phyloP scores from a whole-genome alignment of 768 basidiomycete genomes.

The Lyophyllum atratum region DNA sequence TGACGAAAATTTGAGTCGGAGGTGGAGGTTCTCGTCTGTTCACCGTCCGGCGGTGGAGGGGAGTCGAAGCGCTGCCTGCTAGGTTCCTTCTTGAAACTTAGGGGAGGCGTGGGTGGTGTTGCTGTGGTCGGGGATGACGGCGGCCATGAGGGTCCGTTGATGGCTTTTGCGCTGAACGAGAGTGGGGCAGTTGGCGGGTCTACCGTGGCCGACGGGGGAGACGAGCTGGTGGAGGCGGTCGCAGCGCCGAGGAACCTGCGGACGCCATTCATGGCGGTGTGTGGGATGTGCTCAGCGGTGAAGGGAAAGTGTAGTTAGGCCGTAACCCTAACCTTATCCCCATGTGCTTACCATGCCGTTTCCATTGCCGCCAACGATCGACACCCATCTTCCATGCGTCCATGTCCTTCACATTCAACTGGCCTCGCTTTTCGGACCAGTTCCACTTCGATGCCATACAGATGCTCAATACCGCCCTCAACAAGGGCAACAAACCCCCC shows the following conservation, averaged over 20 bases:
- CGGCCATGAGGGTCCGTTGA: constrained; percentile 45
- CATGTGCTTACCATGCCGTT: constrained; percentile 5
- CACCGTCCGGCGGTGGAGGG: constrained; percentile 23
- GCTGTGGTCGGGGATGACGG: constrained; percentile 39
- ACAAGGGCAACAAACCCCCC: constrained; percentile 96
- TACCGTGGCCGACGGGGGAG: constrained; percentile 23
- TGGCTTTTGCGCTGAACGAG: constrained; percentile 23
- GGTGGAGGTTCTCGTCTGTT: constrained; percentile 17
- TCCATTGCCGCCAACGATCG: neutral
- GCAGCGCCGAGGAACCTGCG: constrained; percentile 61
- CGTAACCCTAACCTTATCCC: constrained; percentile 23
- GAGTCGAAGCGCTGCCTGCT: constrained; percentile 27
- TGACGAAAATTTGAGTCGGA: constrained; percentile 26
- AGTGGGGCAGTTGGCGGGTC: constrained; percentile 21
- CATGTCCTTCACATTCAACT: constrained; percentile 93
- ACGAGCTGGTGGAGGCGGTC: constrained; percentile 23
- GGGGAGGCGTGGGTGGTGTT: constrained; percentile 38
- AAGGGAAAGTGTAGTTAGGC: neutral
- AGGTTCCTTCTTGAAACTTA: constrained; percentile 58
- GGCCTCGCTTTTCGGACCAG: constrained; percentile 95
- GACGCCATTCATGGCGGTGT: constrained; percentile 65
- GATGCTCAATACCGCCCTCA: constrained; percentile 95
- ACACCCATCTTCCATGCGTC: neutral
- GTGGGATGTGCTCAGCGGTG: neutral
- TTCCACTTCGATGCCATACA: constrained; percentile 96